phyloP scores from a whole-genome alignment of 371 early-diverging fungal genomes.

The Phascolomyces articulosus region DNA sequence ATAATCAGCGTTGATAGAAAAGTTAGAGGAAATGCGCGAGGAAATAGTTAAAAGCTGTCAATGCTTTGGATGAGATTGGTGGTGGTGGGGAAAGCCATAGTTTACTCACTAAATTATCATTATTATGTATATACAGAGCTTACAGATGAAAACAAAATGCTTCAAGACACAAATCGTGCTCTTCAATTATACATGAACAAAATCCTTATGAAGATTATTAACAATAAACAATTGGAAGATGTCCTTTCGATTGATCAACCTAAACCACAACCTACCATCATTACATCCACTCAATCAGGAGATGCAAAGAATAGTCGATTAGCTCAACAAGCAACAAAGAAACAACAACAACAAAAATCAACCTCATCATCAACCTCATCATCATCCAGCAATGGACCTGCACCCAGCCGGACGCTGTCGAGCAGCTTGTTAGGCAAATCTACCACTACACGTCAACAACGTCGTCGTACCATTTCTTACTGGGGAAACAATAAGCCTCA shows the following conservation, averaged over 20 bases:
- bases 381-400: slow-evolving; percentile 22
- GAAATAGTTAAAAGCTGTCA: too few relatives aligned
- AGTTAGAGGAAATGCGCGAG: too few relatives aligned
- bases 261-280: slow-evolving; percentile 16
- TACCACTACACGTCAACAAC: slow-evolving; percentile 23
- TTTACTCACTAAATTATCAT: not conserved
- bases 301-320: not conserved
- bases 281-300: not conserved
- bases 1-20: too few relatives aligned
- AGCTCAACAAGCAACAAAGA: slow-evolving; percentile 12
- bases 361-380: slow-evolving; percentile 1
- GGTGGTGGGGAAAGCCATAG: too few relatives aligned
- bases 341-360: slow-evolving; percentile 12
- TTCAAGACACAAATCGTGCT: slow-evolving; percentile 51
- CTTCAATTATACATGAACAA: slow-evolving; percentile 55
- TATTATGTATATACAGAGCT: slow-evolving; percentile 38
- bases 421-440: slow-evolving; percentile 26
- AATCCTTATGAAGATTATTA: slow-evolving; percentile 52
- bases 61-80: too few relatives aligned
- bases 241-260: slow-evolving; percentile 55
- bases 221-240: slow-evolving; percentile 49
- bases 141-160: slow-evolving; percentile 45
- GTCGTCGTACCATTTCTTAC: slow-evolving; percentile 54
- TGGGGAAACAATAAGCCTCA: slow-evolving; percentile 31
- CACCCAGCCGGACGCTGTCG: slow-evolving; percentile 38